Evolutionary conservation across 228 moss, liverwort and hornwort species (phyloP), one percentile per base, ranked within the genome.

Genomic region (Sphagnum fallax): DNA sequence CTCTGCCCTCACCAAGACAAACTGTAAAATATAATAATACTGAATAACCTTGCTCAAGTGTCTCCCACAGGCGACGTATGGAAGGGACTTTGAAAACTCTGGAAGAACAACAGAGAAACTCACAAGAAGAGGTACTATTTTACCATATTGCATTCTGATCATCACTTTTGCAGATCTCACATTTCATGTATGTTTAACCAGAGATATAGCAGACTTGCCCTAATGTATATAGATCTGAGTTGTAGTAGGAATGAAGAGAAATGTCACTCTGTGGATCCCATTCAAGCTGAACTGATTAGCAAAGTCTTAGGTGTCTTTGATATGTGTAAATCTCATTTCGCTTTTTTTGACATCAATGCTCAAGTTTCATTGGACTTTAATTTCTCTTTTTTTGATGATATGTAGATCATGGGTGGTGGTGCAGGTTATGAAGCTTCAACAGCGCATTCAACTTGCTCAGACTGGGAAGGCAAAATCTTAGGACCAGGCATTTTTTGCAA

Each of bases 381-480:
- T 16, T 5, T 65, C 11, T 48, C 16, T 48, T 16, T 16, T 14
- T 48, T 11, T 12, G 47, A 47, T 11, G 14, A 60, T 61, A 32
- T 8, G 58, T 32, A 58, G 66, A 16, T 14, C 13, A 50, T 61
- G 16, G 53, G 18, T 69, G 7, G 8, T 47, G 50, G 57, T 57
- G 5, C 74, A 92, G 92, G 89, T 92, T 53, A 73, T 93, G 74
- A 91, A 89, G 82, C 68, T 83, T 52, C 97, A 98, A 74, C 93
- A 93, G 77, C 91, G 91, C 62, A 75, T 94, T 65, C 85, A 94
- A 79, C 76, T 77, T 73, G 89, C 53, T 15, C 87, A 89, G 67
- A 72, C 87, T 52, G 85, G 77, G 15, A 89, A 89, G 77, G 84
- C 76, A 50, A 85, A 85, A 70, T 11, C 64, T 18, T 64, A 55